These are phyloP conservation scores for Fusarium musae DNA, from an alignment of 2,329 filamentous ascomycete genomes.

Conservation along the genomic window DNA sequence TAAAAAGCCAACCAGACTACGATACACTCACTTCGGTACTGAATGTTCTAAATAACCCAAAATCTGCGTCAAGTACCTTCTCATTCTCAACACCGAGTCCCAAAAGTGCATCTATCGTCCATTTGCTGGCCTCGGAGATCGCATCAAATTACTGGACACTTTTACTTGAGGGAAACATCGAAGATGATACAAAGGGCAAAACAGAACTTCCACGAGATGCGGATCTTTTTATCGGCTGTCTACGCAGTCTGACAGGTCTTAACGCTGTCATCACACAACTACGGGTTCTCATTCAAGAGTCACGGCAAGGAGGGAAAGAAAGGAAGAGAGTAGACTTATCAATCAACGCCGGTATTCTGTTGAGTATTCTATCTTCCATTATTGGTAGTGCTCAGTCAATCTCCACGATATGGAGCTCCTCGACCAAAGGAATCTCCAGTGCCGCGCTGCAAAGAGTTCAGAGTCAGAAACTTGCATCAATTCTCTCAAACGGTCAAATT, in stretches of 20 bases:
- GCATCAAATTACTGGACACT: slow-evolving; percentile 84
- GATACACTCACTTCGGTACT: slow-evolving; percentile 65
- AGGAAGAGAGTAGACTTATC: slow-evolving; percentile 54
- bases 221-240: slow-evolving; percentile 67
- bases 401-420: slow-evolving; percentile 52
- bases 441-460: slow-evolving; percentile 46
- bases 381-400: slow-evolving; percentile 54
- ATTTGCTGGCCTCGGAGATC: slow-evolving; percentile 77
- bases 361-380: slow-evolving; percentile 58
- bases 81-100: slow-evolving; percentile 64
- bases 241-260: slow-evolving; percentile 80
- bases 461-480: slow-evolving; percentile 52
- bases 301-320: slow-evolving; percentile 52
- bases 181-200: slow-evolving; percentile 9
- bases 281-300: slow-evolving; percentile 67
- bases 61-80: slow-evolving; percentile 35
- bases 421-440: slow-evolving; percentile 39
- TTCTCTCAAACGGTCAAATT: slow-evolving; percentile 62
- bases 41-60: slow-evolving; percentile 57
- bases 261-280: slow-evolving; percentile 81
- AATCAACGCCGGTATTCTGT: slow-evolving; percentile 56
- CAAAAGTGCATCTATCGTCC: slow-evolving; percentile 77
- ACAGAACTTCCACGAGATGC: slow-evolving; percentile 50
- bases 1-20: slow-evolving; percentile 72
- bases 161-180: slow-evolving; percentile 59